Conservation (phyloP, 2,329 filamentous ascomycete species). For the Fusarium sp. region DNA sequence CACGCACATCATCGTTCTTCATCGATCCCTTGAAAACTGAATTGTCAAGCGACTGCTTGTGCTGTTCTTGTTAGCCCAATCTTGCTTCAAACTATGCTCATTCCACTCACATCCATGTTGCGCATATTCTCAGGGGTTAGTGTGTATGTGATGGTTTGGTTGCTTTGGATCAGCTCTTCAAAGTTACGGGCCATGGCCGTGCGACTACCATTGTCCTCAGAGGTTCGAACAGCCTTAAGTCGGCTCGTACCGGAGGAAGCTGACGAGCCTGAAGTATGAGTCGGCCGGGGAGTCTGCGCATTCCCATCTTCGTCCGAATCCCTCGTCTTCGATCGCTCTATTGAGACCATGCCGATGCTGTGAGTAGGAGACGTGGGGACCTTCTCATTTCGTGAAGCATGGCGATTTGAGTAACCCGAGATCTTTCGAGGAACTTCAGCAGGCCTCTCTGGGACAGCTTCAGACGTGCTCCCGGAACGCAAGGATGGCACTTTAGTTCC, state of each 20-base stretch:
- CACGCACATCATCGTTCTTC: constrained; percentile 63
- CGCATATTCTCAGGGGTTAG: constrained; percentile 85
- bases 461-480: constrained; percentile 49
- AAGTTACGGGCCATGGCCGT: constrained; percentile 76
- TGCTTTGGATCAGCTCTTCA: constrained; percentile 84
- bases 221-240: constrained; percentile 67
- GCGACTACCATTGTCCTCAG: constrained; percentile 67
- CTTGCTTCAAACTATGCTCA: too few relatives aligned
- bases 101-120: constrained; percentile 74
- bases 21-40: constrained; percentile 58
- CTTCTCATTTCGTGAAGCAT: constrained; percentile 40
- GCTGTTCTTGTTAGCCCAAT: constrained; percentile 51
- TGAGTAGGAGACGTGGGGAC: constrained; percentile 47
- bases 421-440: constrained; percentile 54
- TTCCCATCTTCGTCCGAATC: constrained; percentile 54
- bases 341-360: constrained; percentile 56
- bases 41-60: constrained; percentile 58
- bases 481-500: constrained; percentile 55
- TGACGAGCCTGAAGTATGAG: constrained; percentile 65
- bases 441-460: constrained; percentile 48
- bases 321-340: constrained; percentile 54
- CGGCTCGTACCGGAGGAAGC: constrained; percentile 64
- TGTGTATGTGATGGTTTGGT: constrained; percentile 86
- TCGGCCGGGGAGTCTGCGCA: constrained; percentile 53
- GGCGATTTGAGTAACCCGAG: constrained; percentile 43